These are phyloP conservation scores for Globisporangium middletonii DNA, from an alignment of 352 stramenopile genomes.

Conservation along the genomic window DNA sequence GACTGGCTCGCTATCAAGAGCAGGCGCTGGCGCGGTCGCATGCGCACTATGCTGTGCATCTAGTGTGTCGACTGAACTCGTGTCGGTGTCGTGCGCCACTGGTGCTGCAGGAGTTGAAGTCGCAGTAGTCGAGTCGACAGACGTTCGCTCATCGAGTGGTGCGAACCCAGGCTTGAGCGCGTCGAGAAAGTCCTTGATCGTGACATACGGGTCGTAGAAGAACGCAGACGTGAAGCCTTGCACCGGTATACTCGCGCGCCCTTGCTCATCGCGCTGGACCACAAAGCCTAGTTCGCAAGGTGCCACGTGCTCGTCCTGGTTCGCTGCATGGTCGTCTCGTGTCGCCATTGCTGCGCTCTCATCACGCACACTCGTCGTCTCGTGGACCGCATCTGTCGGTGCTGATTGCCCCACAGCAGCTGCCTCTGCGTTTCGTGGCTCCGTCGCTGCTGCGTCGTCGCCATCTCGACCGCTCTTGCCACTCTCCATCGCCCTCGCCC, in stretches of 20 bases:
- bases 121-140: neutral
- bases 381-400: too few species aligned
- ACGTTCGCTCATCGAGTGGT: neutral
- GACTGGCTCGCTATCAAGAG: too few species aligned
- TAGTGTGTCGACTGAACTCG: neutral
- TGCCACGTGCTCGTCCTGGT: too few species aligned
- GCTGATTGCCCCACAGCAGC: too few species aligned
- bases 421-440: too few species aligned
- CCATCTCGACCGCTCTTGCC: neutral
- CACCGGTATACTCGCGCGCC: neutral
- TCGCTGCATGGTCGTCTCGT: too few species aligned
- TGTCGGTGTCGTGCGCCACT: neutral
- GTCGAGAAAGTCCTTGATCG: conserved; percentile 13
- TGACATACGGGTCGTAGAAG: conserved; percentile 12
- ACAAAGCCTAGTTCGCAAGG: too few species aligned
- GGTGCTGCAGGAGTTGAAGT: neutral
- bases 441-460: neutral
- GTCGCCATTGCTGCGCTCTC: too few species aligned
- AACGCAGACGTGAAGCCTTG: conserved; percentile 15
- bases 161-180: conserved; percentile 5
- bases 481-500: neutral
- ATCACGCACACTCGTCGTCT: too few species aligned
- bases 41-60: neutral
- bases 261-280: too few species aligned
- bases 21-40: too few species aligned